phyloP scores from a whole-genome alignment of 2,329 filamentous ascomycete genomes.

The Verticillium nubilum region DNA sequence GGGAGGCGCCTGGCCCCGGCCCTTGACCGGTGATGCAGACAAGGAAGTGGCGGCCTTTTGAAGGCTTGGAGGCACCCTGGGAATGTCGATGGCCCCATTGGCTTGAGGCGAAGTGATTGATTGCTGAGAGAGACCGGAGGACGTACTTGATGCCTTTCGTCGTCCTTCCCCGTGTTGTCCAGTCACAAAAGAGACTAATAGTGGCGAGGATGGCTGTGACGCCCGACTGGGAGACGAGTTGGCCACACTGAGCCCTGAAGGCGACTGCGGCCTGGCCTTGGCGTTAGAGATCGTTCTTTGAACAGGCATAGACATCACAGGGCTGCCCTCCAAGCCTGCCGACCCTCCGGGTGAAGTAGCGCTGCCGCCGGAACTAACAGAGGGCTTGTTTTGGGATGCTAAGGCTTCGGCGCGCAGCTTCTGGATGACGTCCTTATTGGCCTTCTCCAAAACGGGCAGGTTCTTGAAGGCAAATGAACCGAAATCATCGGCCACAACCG shows the following conservation, averaged over 20 bases:
- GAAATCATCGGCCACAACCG: slow-evolving; percentile 85
- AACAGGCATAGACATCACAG: slow-evolving; percentile 71
- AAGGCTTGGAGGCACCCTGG: slow-evolving; percentile 54
- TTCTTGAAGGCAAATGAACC: slow-evolving; percentile 98
- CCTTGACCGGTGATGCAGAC: slow-evolving; percentile 49
- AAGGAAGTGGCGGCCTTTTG: slow-evolving; percentile 53
- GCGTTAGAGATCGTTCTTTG: slow-evolving; percentile 80
- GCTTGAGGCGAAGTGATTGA: slow-evolving; percentile 65
- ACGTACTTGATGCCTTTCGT: slow-evolving; percentile 87
- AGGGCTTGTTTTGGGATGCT: slow-evolving; percentile 55
- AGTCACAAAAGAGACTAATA: slow-evolving; percentile 95
- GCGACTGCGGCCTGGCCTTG: slow-evolving; percentile 80
- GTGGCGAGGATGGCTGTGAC: slow-evolving; percentile 63
- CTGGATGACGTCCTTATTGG: slow-evolving; percentile 97
- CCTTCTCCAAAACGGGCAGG: slow-evolving; percentile 89
- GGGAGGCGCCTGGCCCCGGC: slow-evolving; percentile 42
- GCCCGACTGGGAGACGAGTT: slow-evolving; percentile 83
- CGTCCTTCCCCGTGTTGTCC: slow-evolving; percentile 72
- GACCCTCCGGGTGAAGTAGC: slow-evolving; percentile 48
- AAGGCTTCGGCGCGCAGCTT: slow-evolving; percentile 90
- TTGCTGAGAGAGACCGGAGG: slow-evolving; percentile 77
- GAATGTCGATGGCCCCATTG: slow-evolving; percentile 65
- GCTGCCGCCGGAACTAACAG: slow-evolving; percentile 37
- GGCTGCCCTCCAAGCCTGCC: slow-evolving; percentile 76
- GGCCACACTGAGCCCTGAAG: slow-evolving; percentile 70